Conservation (phyloP, 2,329 filamentous ascomycete species). For the Paraconiothyrium sp. region DNA sequence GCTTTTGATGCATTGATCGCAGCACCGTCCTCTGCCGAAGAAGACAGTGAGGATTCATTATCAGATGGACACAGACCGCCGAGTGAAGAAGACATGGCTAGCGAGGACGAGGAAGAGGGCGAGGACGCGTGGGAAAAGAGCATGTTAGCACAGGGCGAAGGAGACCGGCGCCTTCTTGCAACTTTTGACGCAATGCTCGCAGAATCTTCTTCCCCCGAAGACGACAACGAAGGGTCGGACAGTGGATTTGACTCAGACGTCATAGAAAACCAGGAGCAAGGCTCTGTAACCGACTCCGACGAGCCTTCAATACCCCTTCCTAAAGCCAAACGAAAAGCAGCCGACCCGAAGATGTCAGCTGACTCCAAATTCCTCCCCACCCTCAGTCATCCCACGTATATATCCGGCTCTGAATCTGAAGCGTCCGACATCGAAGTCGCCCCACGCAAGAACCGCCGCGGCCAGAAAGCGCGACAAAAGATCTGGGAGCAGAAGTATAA, state of each 20-base stretch:
- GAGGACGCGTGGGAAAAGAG: conserved; percentile 24
- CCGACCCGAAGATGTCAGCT: conserved; percentile 56
- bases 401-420: conserved; percentile 79
- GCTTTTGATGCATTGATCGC: conserved; percentile 53
- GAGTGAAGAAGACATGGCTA: conserved; percentile 42
- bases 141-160: conserved; percentile 15
- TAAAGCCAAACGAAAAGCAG: conserved; percentile 31
- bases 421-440: conserved; percentile 67
- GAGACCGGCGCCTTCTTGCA: conserved; percentile 40
- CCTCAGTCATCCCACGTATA: conserved; percentile 79
- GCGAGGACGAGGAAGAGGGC: conserved; percentile 23
- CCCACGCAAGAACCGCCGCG: conserved; percentile 75
- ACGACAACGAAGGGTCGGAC: conserved; percentile 34
- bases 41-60: conserved; percentile 41
- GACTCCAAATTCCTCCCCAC: conserved; percentile 70
- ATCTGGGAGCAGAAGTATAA: conserved; percentile 86
- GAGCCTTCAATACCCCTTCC: conserved; percentile 22
- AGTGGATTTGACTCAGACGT: too few species aligned
- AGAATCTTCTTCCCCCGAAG: conserved; percentile 40
- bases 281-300: conserved; percentile 29
- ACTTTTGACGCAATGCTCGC: conserved; percentile 50
- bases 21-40: conserved; percentile 47
- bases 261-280: conserved; percentile 13
- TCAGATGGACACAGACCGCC: conserved; percentile 42
- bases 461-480: conserved; percentile 79